Conservation (phyloP, 371 early-diverging fungal species). For the Gilbertella persicaria region DNA sequence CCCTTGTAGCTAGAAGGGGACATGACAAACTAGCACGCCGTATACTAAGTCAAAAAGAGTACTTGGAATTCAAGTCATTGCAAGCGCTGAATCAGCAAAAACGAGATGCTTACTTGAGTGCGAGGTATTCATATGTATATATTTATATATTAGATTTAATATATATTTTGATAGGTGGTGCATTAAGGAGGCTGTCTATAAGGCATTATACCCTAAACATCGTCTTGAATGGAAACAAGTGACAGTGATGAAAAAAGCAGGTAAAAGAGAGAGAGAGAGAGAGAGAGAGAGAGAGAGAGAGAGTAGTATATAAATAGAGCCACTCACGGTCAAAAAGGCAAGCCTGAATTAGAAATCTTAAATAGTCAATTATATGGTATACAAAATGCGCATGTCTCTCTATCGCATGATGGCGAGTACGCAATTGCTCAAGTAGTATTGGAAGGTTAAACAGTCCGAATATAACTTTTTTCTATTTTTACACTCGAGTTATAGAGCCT, state of each 20-base stretch:
- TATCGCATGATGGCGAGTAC: slow-evolving; percentile 72
- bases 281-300: neutral
- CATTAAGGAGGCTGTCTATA: slow-evolving; percentile 69
- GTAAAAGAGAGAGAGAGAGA: slow-evolving; percentile 12
- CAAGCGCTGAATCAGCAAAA: slow-evolving; percentile 5
- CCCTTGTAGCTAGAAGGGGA: slow-evolving; percentile 35
- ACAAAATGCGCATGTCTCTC: slow-evolving; percentile 49
- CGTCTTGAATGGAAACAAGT: slow-evolving; percentile 70
- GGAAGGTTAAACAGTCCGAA: slow-evolving; percentile 27
- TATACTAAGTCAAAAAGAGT: slow-evolving; percentile 44
- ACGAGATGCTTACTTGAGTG: slow-evolving; percentile 32
- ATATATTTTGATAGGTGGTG: slow-evolving; percentile 52
- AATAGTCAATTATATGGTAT: slow-evolving; percentile 40
- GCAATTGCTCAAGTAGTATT: slow-evolving; percentile 64
- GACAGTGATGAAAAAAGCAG: slow-evolving; percentile 48
- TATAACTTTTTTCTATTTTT: slow-evolving; percentile 4
- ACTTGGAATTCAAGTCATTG: slow-evolving; percentile 26
- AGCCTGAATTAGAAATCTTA: slow-evolving; percentile 47
- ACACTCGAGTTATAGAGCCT: slow-evolving; percentile 19
- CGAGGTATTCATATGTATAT: slow-evolving; percentile 27
- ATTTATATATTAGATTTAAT: neutral
- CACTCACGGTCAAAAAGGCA: too few relatives aligned
- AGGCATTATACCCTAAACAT: slow-evolving; percentile 62
- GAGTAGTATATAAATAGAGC: too few relatives aligned
- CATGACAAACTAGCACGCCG: slow-evolving; percentile 39